phyloP scores from a whole-genome alignment of 495 filamentous ascomycete genomes.

The Penicillium herquei region DNA sequence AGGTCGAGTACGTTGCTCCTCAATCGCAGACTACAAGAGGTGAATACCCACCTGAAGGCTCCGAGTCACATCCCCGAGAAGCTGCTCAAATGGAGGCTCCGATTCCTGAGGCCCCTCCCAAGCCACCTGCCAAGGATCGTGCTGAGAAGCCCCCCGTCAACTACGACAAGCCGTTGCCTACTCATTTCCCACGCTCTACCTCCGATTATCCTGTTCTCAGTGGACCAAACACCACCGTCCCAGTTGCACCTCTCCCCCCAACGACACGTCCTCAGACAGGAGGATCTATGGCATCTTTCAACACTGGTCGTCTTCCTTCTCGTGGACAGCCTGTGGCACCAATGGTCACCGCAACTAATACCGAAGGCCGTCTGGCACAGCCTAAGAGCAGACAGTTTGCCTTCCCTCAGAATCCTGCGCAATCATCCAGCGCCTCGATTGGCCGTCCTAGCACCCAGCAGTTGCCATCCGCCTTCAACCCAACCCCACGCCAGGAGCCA shows the following conservation, averaged over 20 bases:
- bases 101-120: constrained; percentile 6
- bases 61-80: constrained; percentile 18
- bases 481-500: constrained; percentile 44
- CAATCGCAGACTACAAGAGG: constrained; percentile 74
- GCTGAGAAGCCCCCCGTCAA: constrained; percentile 19
- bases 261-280: constrained; percentile 73
- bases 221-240: constrained; percentile 42
- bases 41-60: constrained; percentile 37
- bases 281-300: constrained; percentile 72
- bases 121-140: constrained; percentile 6
- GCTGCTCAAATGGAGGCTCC: constrained; percentile 16
- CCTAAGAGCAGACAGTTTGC: constrained; percentile 77
- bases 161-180: constrained; percentile 29
- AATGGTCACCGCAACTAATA: constrained; percentile 85
- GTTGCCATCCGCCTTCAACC: constrained; percentile 43
- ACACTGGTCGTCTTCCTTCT: constrained; percentile 64
- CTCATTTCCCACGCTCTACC: constrained; percentile 52
- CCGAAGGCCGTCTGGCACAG: constrained; percentile 85
- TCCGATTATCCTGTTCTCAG: constrained; percentile 52
- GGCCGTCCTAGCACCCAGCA: constrained; percentile 62
- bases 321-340: constrained; percentile 84
- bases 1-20: constrained; percentile 97
- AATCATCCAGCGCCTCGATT: constrained; percentile 32
- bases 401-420: constrained; percentile 52
- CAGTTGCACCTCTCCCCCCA: constrained; percentile 44